Evolutionary conservation across 2,329 filamentous ascomycete species (phyloP), one percentile per base, ranked within the genome.

Genomic region (Aspergillus fumigatiaffinis): DNA sequence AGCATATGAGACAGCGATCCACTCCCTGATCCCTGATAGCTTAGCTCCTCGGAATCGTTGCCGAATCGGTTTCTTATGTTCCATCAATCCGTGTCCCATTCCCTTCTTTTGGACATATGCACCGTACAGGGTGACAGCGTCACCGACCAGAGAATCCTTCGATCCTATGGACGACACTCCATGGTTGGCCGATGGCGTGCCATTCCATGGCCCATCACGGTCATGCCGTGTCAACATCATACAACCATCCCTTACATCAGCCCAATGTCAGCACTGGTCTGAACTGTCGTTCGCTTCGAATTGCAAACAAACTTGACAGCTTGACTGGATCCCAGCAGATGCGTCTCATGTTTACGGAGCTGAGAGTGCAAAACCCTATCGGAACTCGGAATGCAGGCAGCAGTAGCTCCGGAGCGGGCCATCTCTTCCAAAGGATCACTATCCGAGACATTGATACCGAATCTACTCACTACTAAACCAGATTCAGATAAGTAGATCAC

Each of bases 391-490:
- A 12, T 3, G 42, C 21, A 21, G 20, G 21, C 20, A 46, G 21
- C 42, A 23, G 20, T 20, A 17, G 20, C 20, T 10, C 20, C 42
- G 10, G 42, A 23, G 21, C 42, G n/a, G 42, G 9, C 32, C 32
- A 38, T 38, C 32, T 17, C 29, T 6, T 38, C 6, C 32, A 38
- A 7, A n/a, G 14, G 14, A 38, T 17, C 14, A 5, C 8, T 46
- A 46, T 46, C 8, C 42, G 42, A 38, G 14, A 17, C 32, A 38
- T 3, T 38, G 32, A 17, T 50, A 52, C 38, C 17, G 38, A 52
- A 42, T 52, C 26, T 47, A 55, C n/a, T 55, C 53, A n/a, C 20
- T 41, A 17, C 32, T 46, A 49, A 55, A 3, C 32, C 32, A 38
- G 32, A 38, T 17, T 38, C 14, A 38, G 32, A 38, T 38, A 38